Evolutionary conservation across 768 basidiomycete genomes (phyloP), one percentile per base, ranked within the genome.

Genomic region (Lanmaoa pseudosensibilis): DNA sequence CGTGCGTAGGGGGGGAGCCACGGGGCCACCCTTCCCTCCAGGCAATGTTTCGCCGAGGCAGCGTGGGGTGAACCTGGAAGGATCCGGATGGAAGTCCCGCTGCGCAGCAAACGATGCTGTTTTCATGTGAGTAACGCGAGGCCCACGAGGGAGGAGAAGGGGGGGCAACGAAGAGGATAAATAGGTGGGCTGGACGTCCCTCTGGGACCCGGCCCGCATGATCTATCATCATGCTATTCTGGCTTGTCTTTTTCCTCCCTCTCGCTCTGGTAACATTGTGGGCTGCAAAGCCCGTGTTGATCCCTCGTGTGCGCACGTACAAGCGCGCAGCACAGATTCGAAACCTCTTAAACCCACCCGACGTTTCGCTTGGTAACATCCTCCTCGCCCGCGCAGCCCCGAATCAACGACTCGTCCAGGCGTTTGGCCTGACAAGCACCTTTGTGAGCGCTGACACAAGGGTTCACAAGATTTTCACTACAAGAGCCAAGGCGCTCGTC

Each of bases 401-500:
- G 0, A 71, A 71, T 5, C 25, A 63, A 36, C 58, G 72, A 0
- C 69, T 72, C 0, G 56, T 70, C 0, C 47, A 61, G 3, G 71
- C 73, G 0, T 72, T 72, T 7, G 62, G 60, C 0, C 32, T 73
- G 11, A 75, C 79, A 0, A 86, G 79, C 46, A 82, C 84, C 0
- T 86, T 86, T 39, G 83, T 85, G 27, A 79, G 75, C 40, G 36
- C 50, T 0, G 72, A 79, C 4, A 13, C 56, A 0, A 56, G 57
- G 25, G 40, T 71, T 0, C 69, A 84, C 56, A 63, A 55, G 30
- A 21, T 43, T 0, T 73, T 73, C n/a, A 62, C 61, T 6, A 48
- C 50, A 8, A 49, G 21, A 7, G 69, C 69, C 30, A 70, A 65
- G 55, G 46, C 50, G 8, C 54, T 72, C 9, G 57, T 70, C 30